These are phyloP conservation scores for Camelina neglecta DNA, from an alignment of 345 rosid species.

Conservation along the genomic window DNA sequence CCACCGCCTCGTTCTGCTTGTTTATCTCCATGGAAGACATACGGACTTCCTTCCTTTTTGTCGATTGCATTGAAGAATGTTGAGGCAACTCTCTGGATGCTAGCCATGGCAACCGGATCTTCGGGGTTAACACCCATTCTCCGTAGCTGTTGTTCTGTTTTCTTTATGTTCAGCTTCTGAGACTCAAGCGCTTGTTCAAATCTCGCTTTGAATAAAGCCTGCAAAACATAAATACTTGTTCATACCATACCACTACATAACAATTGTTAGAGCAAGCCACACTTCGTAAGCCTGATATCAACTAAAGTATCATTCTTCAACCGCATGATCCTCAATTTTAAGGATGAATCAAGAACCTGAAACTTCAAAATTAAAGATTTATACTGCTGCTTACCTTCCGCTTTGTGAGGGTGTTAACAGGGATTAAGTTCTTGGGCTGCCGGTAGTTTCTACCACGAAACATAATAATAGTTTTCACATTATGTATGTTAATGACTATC, in stretches of 20 bases:
- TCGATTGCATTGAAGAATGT: slow-evolving; percentile 97
- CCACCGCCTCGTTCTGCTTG: slow-evolving; percentile 38
- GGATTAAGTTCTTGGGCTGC: slow-evolving; percentile 90
- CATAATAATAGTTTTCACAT: slow-evolving; percentile 95
- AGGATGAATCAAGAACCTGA: slow-evolving; percentile 21
- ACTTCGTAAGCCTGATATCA: background rate
- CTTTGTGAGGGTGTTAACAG: slow-evolving; percentile 94
- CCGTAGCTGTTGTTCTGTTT: slow-evolving; percentile 87
- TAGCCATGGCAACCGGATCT: slow-evolving; percentile 99
- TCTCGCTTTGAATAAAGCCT: slow-evolving; percentile 98
- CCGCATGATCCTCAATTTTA: background rate
- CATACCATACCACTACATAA: slow-evolving; percentile 18
- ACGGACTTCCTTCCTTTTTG: slow-evolving; percentile 91
- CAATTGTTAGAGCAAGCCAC: background rate
- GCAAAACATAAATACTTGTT: slow-evolving; percentile 39
- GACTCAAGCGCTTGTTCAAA: slow-evolving; percentile 99
- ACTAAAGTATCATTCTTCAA: slow-evolving; percentile 12
- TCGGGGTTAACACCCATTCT: slow-evolving; percentile 91
- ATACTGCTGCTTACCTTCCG: slow-evolving; percentile 64
- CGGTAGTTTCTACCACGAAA: slow-evolving; percentile 97
- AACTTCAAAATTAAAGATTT: background rate
- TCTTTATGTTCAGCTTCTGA: slow-evolving; percentile 95
- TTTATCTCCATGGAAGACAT: slow-evolving; percentile 73
- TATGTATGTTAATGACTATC: slow-evolving; percentile 77
- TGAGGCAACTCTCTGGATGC: slow-evolving; percentile 95